Base-by-base conservation (phyloP, 768 basidiomycete genomes). In the Tephrocybe sp. region DNA sequence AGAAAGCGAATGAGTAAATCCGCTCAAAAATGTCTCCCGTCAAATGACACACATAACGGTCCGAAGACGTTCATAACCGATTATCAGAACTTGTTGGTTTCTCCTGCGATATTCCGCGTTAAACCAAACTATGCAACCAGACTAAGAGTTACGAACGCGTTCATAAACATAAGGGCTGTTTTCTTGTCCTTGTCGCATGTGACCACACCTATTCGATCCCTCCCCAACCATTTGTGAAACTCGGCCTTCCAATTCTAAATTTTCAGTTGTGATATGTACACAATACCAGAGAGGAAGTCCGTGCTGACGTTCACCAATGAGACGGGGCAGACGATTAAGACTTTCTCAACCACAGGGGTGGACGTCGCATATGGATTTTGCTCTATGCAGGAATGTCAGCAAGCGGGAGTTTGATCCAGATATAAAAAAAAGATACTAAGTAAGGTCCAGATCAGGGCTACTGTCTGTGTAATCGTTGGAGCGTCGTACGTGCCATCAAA, bases 311-410 rank as follows among this genome's bases (percentile, higher is more conserved):
- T 88, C 56, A 94, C 73, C 25, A 98, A 72, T 11, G 93, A 86
- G 11, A 97, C 95, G 0, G 97, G 97, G 61, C 95, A 97, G 25
- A 93, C 97, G 52, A 99, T 86, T 49, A 99, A 70, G 9, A 82
- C 90, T 66, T 94, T 97, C 50, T 87, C 82, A 7, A 91, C 77
- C 5, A 71, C 72, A 12, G 83, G 73, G 3, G 69, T 71, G 22
- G 65, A 68, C 3, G 75, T 78, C 1, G 75, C 77, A 61, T 90
- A 93, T 3, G 88, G 87, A 59, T 85, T 93, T 70, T 97, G 94
- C 62, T 84, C 92, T 94, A 58, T 29, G 34, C 39, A n/a, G 9
- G 29, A 22, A 9, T 38, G 23, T 12, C 31, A 40, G 34, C n/a
- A 30, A 42, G 22, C 19, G 29, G 24, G 38, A 21, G 12, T 6